phyloP scores from a whole-genome alignment of 345 rosid genomes.

The Eucalyptus melliodora region DNA sequence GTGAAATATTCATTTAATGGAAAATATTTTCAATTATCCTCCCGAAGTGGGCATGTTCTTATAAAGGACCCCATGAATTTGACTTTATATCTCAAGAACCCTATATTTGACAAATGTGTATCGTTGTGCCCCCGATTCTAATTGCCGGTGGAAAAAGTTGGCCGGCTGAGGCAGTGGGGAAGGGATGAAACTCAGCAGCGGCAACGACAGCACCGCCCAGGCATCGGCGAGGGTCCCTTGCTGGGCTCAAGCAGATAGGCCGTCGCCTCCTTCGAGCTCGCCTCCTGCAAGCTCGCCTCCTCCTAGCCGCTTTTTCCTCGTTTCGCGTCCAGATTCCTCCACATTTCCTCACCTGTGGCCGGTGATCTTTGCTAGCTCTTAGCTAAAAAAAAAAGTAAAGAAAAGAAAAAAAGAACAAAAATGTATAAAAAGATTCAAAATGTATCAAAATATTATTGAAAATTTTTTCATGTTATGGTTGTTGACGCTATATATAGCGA shows the following conservation, averaged over 20 bases:
- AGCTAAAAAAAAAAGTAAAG: too few species aligned
- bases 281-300: background rate
- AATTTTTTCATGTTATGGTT: too few species aligned
- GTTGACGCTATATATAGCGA: too few species aligned
- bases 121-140: background rate
- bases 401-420: too few species aligned
- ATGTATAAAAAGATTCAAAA: too few species aligned
- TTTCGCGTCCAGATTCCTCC: background rate
- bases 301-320: background rate
- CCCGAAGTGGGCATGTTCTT: background rate
- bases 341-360: background rate
- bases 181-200: background rate
- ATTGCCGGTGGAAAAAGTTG: background rate
- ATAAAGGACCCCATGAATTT: background rate
- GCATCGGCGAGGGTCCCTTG: background rate
- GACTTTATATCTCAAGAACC: background rate
- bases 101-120: background rate
- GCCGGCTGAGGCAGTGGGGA: background rate
- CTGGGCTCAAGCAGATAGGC: background rate
- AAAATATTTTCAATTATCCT: background rate
- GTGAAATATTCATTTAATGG: background rate
- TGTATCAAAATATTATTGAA: too few species aligned
- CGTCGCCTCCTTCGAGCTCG: background rate
- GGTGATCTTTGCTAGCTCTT: too few species aligned
- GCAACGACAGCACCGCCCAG: background rate